phyloP scores from a whole-genome alignment of 495 filamentous ascomycete species.

The Penicillium ochrochloron region DNA sequence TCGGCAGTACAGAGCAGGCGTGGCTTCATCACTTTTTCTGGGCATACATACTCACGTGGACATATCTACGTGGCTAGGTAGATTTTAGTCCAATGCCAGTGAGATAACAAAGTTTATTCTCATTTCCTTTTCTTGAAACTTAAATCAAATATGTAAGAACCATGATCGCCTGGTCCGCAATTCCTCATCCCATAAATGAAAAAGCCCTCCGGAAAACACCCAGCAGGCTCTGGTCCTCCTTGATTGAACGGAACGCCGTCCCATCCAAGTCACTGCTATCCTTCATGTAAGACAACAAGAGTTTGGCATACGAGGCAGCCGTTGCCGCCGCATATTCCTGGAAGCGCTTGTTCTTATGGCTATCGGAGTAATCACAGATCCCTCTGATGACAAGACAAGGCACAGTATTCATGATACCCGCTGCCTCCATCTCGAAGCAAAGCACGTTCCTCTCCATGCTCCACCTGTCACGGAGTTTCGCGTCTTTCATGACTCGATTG shows the following conservation, averaged over 20 bases:
- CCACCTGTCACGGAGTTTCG: slow-evolving; percentile 11
- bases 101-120: background rate
- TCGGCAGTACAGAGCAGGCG: background rate
- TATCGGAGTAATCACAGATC: slow-evolving; percentile 12
- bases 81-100: background rate
- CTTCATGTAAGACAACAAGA: slow-evolving; percentile 10
- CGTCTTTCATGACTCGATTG: slow-evolving; percentile 14
- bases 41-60: background rate
- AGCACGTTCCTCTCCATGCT: slow-evolving; percentile 6
- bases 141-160: background rate
- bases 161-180: background rate
- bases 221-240: slow-evolving; percentile 1
- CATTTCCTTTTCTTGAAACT: background rate
- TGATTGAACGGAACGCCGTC: background rate
- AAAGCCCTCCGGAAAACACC: slow-evolving; percentile 1
- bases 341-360: slow-evolving; percentile 10
- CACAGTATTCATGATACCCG: slow-evolving; percentile 9
- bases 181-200: background rate
- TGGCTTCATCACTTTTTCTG: background rate
- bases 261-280: slow-evolving; percentile 8
- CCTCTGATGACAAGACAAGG: slow-evolving; percentile 11
- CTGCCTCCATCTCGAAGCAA: slow-evolving; percentile 11
- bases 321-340: slow-evolving; percentile 14
- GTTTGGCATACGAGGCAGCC: slow-evolving; percentile 12
- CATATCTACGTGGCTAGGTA: background rate